Conservation (phyloP, 2,329 filamentous ascomycete genomes). For the Cordyceps cateniannulata region DNA sequence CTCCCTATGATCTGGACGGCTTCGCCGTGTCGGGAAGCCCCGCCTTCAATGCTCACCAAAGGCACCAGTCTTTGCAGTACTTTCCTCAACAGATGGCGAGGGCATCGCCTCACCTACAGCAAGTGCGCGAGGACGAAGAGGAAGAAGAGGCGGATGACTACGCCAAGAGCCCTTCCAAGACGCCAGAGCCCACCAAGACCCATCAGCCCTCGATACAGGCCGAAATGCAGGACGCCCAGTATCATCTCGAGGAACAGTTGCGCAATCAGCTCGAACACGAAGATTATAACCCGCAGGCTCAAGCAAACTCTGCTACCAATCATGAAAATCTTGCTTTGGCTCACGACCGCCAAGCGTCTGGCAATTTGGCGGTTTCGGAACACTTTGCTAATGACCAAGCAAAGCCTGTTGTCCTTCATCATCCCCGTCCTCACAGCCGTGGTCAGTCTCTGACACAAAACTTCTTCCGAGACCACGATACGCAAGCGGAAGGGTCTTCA, state of each 20-base stretch:
- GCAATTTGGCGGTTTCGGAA: conserved; percentile 41
- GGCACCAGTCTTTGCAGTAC: conserved; percentile 54
- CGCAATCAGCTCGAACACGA: conserved; percentile 73
- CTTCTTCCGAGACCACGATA: conserved; percentile 53
- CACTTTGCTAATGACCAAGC: conserved; percentile 48
- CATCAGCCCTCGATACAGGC: conserved; percentile 69
- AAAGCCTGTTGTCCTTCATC: conserved; percentile 56
- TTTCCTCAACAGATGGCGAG: conserved; percentile 48
- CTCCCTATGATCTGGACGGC: conserved; percentile 53
- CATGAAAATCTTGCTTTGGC: conserved; percentile 21
- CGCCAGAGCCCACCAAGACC: conserved; percentile 42
- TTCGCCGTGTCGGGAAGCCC: conserved; percentile 36
- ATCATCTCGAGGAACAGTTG: conserved; percentile 74
- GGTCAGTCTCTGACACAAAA: conserved; percentile 65
- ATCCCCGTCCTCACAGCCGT: conserved; percentile 67
- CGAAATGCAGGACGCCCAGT: conserved; percentile 80
- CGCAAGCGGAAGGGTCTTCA: conserved; percentile 31
- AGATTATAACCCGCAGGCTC: conserved; percentile 62
- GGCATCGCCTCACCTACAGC: conserved; percentile 58
- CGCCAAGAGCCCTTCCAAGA: conserved; percentile 47
- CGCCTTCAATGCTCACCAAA: conserved; percentile 42
- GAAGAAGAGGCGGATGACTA: conserved; percentile 42
- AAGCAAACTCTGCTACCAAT: conserved; percentile 22
- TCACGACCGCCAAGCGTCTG: conserved; percentile 39
- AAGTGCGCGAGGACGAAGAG: conserved; percentile 68